A percentile compares a stretch with the other conserved stretches of the same genome.
Evolutionary conservation across 75 land plant species (phyloP).

Genomic region (Picea glauca): DNA sequence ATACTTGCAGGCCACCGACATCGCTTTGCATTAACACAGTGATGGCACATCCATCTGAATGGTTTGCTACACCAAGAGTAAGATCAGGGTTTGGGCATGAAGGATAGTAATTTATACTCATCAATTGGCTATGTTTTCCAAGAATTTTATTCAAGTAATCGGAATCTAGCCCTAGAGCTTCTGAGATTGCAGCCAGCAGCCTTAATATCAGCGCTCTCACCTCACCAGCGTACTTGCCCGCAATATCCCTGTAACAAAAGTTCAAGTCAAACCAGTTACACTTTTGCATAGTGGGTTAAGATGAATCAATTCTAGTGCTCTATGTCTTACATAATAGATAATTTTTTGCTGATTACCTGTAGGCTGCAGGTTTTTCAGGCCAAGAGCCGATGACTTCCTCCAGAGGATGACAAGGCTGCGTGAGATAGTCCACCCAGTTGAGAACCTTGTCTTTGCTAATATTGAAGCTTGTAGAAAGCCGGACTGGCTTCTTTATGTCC

Average conservation of each 20-base stretch:
- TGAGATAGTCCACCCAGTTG: too few relatives aligned
- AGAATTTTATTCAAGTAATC: slow-evolving; percentile 28
- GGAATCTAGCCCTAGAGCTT: slow-evolving; percentile 40
- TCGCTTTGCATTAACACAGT: slow-evolving; percentile 32
- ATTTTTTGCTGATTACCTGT: too few relatives aligned
- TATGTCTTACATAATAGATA: too few relatives aligned
- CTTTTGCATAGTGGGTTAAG: slow-evolving; percentile 17
- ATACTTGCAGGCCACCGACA: slow-evolving; percentile 36
- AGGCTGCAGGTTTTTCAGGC: slow-evolving; percentile 48
- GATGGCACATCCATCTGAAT: slow-evolving; percentile 33
- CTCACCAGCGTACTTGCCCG: slow-evolving; percentile 23
- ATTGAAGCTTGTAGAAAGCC: slow-evolving; percentile 51
- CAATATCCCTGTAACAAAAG: slow-evolving; percentile 20
- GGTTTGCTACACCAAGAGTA: slow-evolving; percentile 20
- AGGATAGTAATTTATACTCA: slow-evolving; percentile 33
- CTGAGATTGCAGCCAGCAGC: slow-evolving; percentile 42
- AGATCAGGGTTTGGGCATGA: slow-evolving; percentile 27
- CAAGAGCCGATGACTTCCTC: slow-evolving; percentile 32
- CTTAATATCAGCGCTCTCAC: slow-evolving; percentile 18
- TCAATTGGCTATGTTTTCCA: slow-evolving; percentile 40
- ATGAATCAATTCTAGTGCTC: slow-evolving; percentile 26
- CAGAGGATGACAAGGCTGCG: slow-evolving; percentile 47
- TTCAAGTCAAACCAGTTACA: neutral
- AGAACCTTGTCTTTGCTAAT: slow-evolving; percentile 31
- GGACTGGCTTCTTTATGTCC: slow-evolving; percentile 33